Base-by-base conservation (phyloP, 2,329 filamentous ascomycete species). In the Endoconidiophora polonica region DNA sequence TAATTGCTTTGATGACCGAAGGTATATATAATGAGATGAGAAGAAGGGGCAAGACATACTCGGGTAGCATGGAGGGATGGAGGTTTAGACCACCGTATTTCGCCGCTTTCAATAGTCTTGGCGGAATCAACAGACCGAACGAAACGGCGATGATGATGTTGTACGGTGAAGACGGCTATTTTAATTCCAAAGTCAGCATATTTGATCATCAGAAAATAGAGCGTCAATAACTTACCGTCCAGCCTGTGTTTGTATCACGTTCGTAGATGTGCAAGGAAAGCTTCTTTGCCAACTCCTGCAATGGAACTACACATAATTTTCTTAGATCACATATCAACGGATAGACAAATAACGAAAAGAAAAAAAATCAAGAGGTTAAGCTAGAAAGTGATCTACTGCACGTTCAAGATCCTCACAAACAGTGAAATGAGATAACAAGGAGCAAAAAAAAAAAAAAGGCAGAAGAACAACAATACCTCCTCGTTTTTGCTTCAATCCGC, bases 131-230 rank as follows among this genome's bases (percentile, higher is more conserved):
- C 5, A 94, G 73, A 2, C 91, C 91, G 65, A 96, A 98, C 0
- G 91, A 96, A 3, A 96, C 91, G 44, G 88, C 88, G 43, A 96
- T 71, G 57, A 98, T 74, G 52, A 98, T 69, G 62, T 95, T 87
- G 56, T 79, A 77, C 2, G 68, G 59, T 41, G 61, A 59, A 0
- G 81, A 80, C 33, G 80, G 71, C 72, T 81, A 56, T 24, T 1
- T 37, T 37, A 39, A 48, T 44, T 24, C 16, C 24, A 18, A 39
- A n/a, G 14, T 36, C 38, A 48, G 51, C 46, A 42, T 10, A 45
- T 41, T 53, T 22, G 16, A 2, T 33, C 24, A 52, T 45, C 29
- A 16, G 42, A 16, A 54, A 54, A 37, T 36, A 44, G 37, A 41
- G 23, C 3, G n/a, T 24, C 24, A 2, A 10, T 4, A 16, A 61